Evolutionary conservation across 345 rosid species (phyloP), one percentile per base, ranked within the genome.

Genomic region (Cardamine occulta): DNA sequence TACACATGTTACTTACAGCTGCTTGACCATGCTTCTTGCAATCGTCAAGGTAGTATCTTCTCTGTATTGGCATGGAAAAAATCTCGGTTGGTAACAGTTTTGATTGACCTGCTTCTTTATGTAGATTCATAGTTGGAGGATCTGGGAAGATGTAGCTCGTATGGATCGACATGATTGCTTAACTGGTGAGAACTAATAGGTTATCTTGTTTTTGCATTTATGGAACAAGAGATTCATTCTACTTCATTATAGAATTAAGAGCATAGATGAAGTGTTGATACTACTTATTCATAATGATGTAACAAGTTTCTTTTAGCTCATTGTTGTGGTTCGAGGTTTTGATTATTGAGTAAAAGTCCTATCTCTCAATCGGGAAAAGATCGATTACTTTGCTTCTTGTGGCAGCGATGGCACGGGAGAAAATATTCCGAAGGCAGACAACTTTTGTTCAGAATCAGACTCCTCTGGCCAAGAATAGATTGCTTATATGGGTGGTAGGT

Each of bases 21-120:
- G 99, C 85, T 86, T 95, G 76, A 95, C 97, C 40, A 90, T 95
- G 97, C 74, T 95, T 79, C 86, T 95, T 76, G 96, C 97, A 60
- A 83, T 95, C 63, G 93, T 95, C 35, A 95, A 95, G 97, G 99
- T 95, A 23, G 34, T 17, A 9, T 52, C 42, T 61, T 40, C 63
- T 61, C 51, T 61, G 61, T 23, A 4, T 63, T 74, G 19, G 21
- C 10, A 14, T 63, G 18, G 10, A 56, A 61, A 39, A 24, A 53
- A 12, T n/a, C 42, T 70, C 17, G 62, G 37, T 62, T 52, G 12
- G 2, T 31, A 52, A 70, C 5, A 42, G 35, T 18, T 31, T 52
- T 44, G 8, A 26, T 45, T 63, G 19, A 17, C 4, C 0, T 70
- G 59, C 63, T 55, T 68, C 31, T 72, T 72, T 84, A 35, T 70